Percentiles rank a stretch among this genome's conserved stretches.
Evolutionary conservation across 140 eudicot species (phyloP).

Genomic region (Cichorium intybus): DNA sequence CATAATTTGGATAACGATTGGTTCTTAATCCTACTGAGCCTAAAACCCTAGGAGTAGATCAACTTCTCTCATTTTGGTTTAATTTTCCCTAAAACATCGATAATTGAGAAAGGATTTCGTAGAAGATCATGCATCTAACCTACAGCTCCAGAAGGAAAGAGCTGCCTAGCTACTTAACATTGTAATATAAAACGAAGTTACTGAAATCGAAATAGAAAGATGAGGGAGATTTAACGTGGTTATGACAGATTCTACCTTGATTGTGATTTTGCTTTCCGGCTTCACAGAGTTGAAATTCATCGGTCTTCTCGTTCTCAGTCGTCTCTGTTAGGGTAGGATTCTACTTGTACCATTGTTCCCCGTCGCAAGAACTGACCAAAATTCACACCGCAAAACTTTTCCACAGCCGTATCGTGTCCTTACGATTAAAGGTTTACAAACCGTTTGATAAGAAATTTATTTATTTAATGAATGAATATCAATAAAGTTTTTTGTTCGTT

Average conservation of each 20-base stretch:
- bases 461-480: no score
- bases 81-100: not conserved
- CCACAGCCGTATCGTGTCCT: no score
- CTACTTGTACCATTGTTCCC: not conserved
- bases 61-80: no score
- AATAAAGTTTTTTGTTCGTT: no score
- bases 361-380: not conserved
- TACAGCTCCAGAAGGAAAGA: not conserved
- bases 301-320: not conserved
- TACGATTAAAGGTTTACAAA: no score
- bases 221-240: not conserved
- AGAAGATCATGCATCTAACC: not conserved
- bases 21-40: no score
- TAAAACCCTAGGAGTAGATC: not conserved
- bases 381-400: not conserved
- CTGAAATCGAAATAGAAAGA: not conserved
- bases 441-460: no score
- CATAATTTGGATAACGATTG: not conserved
- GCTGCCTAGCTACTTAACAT: not conserved
- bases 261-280: not conserved
- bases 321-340: not conserved
- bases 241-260: not conserved
- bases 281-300: not conserved
- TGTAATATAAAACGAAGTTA: not conserved
- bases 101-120: not conserved